Base-by-base conservation (phyloP, 2,329 filamentous ascomycete genomes). In the Emmonsia crescens region DNA sequence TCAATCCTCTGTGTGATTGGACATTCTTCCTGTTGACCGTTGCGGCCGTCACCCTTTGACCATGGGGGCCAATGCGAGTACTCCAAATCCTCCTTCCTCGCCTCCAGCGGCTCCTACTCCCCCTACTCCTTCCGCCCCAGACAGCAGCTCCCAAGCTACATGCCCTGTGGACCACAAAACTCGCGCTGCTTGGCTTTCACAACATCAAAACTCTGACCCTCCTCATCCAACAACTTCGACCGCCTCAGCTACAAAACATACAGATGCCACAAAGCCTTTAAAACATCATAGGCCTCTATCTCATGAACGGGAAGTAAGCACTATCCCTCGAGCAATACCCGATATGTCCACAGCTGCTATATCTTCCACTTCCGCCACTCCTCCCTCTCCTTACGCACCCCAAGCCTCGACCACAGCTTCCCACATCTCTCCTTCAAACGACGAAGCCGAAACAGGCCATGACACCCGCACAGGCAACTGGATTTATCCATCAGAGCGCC, bases 401-500 rank as follows among this genome's bases (percentile, higher is more conserved):
- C 61, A 71, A 19, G 66, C 70, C 31, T 63, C 70, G 56, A 62
- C 64, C 10, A 68, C 69, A 54, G 68, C 69, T 33, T 72, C 73
- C 42, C 70, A 73, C 64, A 63, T 72, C 33, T 62, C 70, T 46
- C 82, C 84, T 0, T 86, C 88, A 16, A 96, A 96, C 75, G 82
- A 84, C 64, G 91, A 96, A 76, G 77, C 83, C 64, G 91, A 96
- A 72, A 89, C 87, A 0, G 88, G 89, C 64, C 81, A 85, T 27
- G 86, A 90, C 69, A 78, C 81, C 58, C 73, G 78, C 44, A 84
- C 84, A 0, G 93, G 93, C 0, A 96, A 96, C 74, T 99, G 94
- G 94, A 87, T 99, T 64, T 99, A 99, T 75, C 94, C 94, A 0
- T 94, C 89, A 0, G 93, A 97, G 74, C 88, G 89, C 71, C 96